These are phyloP conservation scores for Colletotrichum lentis DNA, from an alignment of 2,329 filamentous ascomycete genomes.

Conservation along the genomic window DNA sequence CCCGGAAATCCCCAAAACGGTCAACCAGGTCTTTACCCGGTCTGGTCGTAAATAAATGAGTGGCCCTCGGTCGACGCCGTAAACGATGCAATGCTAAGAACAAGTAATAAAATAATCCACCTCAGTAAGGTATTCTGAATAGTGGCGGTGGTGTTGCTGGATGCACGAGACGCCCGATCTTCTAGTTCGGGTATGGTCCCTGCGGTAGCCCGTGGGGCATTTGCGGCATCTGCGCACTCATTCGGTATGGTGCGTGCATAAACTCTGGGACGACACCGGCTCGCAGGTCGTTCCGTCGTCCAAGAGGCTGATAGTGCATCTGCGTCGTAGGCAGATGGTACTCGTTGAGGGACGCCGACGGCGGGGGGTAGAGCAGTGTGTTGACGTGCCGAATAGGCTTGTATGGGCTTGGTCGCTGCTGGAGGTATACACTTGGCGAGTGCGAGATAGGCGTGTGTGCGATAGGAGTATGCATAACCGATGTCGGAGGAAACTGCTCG, in stretches of 20 bases:
- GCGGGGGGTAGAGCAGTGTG: constrained; percentile 88
- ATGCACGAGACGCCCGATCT: constrained; percentile 28
- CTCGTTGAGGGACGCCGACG: constrained; percentile 79
- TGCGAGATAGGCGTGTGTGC: constrained; percentile 72
- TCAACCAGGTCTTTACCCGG: constrained; percentile 20
- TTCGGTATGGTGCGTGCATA: constrained; percentile 32
- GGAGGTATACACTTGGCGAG: constrained; percentile 87
- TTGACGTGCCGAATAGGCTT: constrained; percentile 89
- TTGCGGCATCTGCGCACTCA: constrained; percentile 31
- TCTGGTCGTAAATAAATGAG: constrained; percentile 24
- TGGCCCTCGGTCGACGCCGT: constrained; percentile 37
- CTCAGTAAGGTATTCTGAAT: constrained; percentile 1
- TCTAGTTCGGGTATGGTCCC: constrained; percentile 50
- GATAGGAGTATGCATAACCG: constrained; percentile 65
- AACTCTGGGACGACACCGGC: constrained; percentile 77
- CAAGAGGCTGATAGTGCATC: constrained; percentile 85
- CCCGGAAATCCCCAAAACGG: constrained; percentile 11
- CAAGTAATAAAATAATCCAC: constrained; percentile 18
- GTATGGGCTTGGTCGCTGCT: constrained; percentile 90
- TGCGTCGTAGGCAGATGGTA: constrained; percentile 73
- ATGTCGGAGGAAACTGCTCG: constrained; percentile 64
- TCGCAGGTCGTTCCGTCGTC: constrained; percentile 72
- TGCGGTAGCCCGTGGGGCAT: constrained; percentile 41
- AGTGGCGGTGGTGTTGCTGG: not conserved
- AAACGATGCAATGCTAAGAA: constrained; percentile 36